Percentiles rank a stretch among this genome's conserved stretches.
Conservation (phyloP, 2,329 filamentous ascomycete species). For the Pseudocercospora pini-densiflorae region DNA sequence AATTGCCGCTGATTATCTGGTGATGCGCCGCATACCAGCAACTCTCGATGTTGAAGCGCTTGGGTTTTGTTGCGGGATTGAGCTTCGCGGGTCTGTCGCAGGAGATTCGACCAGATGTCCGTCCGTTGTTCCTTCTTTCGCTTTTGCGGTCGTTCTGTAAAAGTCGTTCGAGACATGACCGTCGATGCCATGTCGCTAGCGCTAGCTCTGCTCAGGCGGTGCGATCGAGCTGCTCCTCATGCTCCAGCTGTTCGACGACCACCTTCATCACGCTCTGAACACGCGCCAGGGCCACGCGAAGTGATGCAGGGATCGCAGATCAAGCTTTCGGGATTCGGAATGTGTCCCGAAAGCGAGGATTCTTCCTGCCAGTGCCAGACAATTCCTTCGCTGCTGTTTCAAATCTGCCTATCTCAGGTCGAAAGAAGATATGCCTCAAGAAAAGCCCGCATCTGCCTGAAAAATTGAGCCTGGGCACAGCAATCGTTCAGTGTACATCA, state of each 20-base stretch:
- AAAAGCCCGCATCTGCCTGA: too few species aligned
- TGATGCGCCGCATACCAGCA: conserved; percentile 40
- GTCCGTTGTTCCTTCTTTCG: conserved; percentile 36
- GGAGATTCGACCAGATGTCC: conserved; percentile 41
- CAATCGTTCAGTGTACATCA: too few species aligned
- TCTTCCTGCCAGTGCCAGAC: not conserved
- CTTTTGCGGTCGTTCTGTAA: conserved; percentile 18
- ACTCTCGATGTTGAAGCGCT: conserved; percentile 36
- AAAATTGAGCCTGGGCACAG: too few species aligned
- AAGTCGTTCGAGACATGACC: conserved; percentile 20
- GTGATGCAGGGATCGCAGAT: not conserved
- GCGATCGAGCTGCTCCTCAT: not conserved
- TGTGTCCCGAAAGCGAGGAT: not conserved
- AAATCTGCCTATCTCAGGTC: too few species aligned
- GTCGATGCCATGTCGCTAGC: conserved; percentile 24
- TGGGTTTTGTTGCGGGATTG: conserved; percentile 40
- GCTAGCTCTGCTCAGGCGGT: not conserved
- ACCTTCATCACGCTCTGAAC: not conserved
- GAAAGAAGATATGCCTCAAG: too few species aligned
- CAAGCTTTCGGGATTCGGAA: not conserved
- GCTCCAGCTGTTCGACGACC: not conserved
- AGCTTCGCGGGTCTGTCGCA: conserved; percentile 41
- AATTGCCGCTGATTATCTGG: conserved; percentile 39
- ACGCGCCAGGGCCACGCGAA: conserved; percentile 5
- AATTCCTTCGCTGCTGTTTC: not conserved